phyloP scores from a whole-genome alignment of 208 protist genomes.

The Trypanosoma rangeli region DNA sequence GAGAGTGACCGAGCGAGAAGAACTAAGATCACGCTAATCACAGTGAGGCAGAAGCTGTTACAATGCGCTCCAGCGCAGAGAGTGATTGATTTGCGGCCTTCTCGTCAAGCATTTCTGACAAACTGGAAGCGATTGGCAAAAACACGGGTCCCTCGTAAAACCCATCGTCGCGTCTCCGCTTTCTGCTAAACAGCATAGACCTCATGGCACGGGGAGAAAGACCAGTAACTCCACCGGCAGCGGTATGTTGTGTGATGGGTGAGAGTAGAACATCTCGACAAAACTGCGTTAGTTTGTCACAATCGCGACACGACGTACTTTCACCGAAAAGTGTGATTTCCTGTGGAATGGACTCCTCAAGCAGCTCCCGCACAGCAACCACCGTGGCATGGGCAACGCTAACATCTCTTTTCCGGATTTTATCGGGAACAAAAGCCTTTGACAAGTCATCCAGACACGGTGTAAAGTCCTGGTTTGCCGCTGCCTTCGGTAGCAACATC shows the following conservation, averaged over 20 bases:
- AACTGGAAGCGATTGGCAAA: constrained; percentile 27
- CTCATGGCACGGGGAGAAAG: constrained; percentile 20
- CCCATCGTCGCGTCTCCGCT: constrained; percentile 33
- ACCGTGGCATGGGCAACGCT: constrained; percentile 29
- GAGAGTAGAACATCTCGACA: constrained; percentile 56
- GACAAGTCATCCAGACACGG: constrained; percentile 19
- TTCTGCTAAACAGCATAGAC: constrained; percentile 49
- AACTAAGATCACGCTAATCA: not conserved
- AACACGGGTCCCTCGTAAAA: constrained; percentile 29
- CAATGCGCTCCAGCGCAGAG: constrained; percentile 28
- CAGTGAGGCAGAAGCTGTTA: constrained; percentile 1
- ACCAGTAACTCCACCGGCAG: constrained; percentile 1
- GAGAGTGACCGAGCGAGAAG: constrained; percentile 1
- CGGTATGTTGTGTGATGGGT: constrained; percentile 2
- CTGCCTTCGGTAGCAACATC: constrained; percentile 9
- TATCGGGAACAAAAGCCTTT: constrained; percentile 12
- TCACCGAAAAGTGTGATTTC: constrained; percentile 59
- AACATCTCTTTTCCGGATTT: constrained; percentile 2
- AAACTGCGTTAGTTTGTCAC: constrained; percentile 66
- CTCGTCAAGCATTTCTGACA: constrained; percentile 27
- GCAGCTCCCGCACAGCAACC: constrained; percentile 25
- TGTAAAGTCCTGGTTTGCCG: not conserved
- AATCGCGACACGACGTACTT: constrained; percentile 69
- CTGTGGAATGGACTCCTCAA: constrained; percentile 48
- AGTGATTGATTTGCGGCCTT: constrained; percentile 10